Percentiles rank a stretch among this genome's conserved stretches.
phyloP scores from a whole-genome alignment of 2,329 filamentous ascomycete genomes.

The Ceratocystis papillata region DNA sequence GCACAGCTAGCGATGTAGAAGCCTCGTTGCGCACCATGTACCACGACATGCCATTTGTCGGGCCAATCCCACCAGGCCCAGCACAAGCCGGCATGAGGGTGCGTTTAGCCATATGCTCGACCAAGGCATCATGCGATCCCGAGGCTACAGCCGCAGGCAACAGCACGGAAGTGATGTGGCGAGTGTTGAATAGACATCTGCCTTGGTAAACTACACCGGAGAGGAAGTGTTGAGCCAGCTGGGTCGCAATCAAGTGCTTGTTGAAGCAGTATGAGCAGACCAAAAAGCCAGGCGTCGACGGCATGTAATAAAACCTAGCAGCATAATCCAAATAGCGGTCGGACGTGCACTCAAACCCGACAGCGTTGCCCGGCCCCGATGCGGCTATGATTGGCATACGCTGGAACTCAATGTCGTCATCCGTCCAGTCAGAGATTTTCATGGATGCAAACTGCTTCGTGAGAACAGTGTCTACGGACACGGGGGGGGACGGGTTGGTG shows the following conservation, averaged over 20 bases:
- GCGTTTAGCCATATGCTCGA: conserved; percentile 30
- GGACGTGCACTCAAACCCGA: conserved; percentile 16
- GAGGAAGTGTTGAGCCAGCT: conserved; percentile 30
- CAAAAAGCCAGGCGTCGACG: conserved; percentile 29
- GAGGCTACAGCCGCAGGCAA: neutral
- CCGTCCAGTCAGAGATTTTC: conserved; percentile 13
- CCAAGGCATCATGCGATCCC: conserved; percentile 24
- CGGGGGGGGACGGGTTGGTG: neutral
- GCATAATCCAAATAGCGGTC: conserved; percentile 27
- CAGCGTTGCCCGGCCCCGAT: conserved; percentile 9
- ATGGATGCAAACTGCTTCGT: neutral
- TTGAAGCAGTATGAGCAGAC: conserved; percentile 37
- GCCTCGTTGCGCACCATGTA: conserved; percentile 26
- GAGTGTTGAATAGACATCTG: conserved; percentile 18
- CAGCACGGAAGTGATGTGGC: neutral
- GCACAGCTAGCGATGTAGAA: conserved; percentile 24
- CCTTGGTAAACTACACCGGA: neutral
- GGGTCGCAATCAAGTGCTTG: conserved; percentile 31
- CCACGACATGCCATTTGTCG: conserved; percentile 30
- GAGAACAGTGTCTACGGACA: neutral
- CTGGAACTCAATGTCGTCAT: conserved; percentile 1
- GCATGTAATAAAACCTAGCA: conserved; percentile 31
- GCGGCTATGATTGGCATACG: neutral
- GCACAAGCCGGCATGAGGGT: conserved; percentile 30
- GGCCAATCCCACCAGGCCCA: conserved; percentile 26